Base-by-base conservation (phyloP, 1,284 basidiomycete species). In the Erythrobasidium hasegawianum region DNA sequence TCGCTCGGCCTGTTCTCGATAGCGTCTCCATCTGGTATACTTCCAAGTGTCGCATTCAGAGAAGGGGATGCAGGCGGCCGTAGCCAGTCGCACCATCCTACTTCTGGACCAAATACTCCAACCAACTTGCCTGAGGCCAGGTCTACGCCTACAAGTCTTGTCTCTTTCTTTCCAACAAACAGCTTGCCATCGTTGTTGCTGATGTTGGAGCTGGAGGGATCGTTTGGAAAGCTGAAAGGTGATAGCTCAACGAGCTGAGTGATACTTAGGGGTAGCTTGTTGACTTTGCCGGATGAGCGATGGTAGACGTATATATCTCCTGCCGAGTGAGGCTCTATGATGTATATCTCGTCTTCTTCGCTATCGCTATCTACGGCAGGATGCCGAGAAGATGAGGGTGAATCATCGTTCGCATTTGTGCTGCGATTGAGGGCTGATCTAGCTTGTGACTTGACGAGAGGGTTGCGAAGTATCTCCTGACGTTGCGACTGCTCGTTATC, bases 131-230 rank as follows among this genome's bases (percentile, higher is more conserved):
- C 91, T 0, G 90, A 90, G 74, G 88, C 85, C 52, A 94, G 78
- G 75, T 93, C 89, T 13, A 95, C 81, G 45, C 89, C 80, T 39
- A 95, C 78, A 26, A 94, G 76, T 0, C 86, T 87, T 0, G 89
- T 91, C 76, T 90, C 86, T 78, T 93, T 93, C 75, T 83, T 83
- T 2, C 90, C 91, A 0, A 91, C 85, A 75, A 94, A 94, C 14
- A 90, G 81, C 47, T 87, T 83, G 77, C 71, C 85, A 82, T 86
- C 83, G 57, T 86, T 85, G 11, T 83, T 84, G 8, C 43, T 24
- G n/a, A 5, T 24, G 14, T 24, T 47, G 7, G 43, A n/a, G 14
- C 43, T 14, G 24, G 26, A 50, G 41, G 49, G 33, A 24, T 29
- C 22, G 10, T 43, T 39, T 14, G 84, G 79, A 67, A 90, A 88